Percentiles rank a stretch among this genome's conserved stretches.
phyloP scores from a whole-genome alignment of 345 rosid genomes.

The Camelina laxa region DNA sequence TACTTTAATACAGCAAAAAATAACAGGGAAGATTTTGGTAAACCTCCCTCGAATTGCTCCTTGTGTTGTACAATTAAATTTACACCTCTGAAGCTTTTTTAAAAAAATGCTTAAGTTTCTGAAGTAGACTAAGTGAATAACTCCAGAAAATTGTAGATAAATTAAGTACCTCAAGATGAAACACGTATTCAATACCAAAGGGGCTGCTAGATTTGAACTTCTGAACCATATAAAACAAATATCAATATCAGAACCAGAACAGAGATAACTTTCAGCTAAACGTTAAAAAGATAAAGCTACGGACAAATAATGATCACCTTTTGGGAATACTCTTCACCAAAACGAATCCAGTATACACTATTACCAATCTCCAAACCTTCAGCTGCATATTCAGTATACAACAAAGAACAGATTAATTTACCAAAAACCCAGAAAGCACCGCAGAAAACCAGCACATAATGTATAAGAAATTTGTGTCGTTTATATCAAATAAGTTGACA shows the following conservation, averaged over 20 bases:
- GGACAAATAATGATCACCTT: slow-evolving; percentile 54
- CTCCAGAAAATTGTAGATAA: background rate
- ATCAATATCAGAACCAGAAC: slow-evolving; percentile 8
- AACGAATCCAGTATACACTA: slow-evolving; percentile 86
- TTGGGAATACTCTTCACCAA: slow-evolving; percentile 79
- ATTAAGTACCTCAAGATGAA: slow-evolving; percentile 84
- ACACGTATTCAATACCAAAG: slow-evolving; percentile 84
- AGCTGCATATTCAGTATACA: slow-evolving; percentile 59
- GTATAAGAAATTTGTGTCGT: background rate
- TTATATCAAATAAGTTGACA: background rate
- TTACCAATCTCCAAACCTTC: slow-evolving; percentile 75
- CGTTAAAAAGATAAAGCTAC: background rate
- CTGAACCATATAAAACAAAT: slow-evolving; percentile 53
- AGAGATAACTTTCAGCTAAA: background rate
- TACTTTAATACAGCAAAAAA: background rate
- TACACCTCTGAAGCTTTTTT: slow-evolving; percentile 7
- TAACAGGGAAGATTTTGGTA: background rate
- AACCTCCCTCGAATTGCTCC: background rate
- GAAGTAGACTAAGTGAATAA: slow-evolving; percentile 16
- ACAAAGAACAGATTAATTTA: slow-evolving; percentile 28
- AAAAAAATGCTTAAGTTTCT: background rate
- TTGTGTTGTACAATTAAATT: background rate
- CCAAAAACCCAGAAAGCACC: background rate
- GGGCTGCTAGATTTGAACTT: slow-evolving; percentile 80
- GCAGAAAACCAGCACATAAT: background rate